Evolutionary conservation across 202 grass and related monocot genomes (phyloP).

Genomic region (Schoenoplectus tabernaemontani): DNA sequence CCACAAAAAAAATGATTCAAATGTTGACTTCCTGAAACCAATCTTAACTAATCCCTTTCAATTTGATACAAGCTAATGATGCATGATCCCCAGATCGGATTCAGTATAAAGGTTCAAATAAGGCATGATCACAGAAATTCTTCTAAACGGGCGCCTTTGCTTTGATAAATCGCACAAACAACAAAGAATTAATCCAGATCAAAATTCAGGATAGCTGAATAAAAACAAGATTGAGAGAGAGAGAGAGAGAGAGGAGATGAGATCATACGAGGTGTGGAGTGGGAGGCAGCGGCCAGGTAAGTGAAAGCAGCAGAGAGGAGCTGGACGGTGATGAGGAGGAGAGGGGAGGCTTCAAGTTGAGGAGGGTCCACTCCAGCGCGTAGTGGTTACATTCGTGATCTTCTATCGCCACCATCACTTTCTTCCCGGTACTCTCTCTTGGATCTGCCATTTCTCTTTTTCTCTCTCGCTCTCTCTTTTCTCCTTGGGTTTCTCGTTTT

Average conservation of each 20-base stretch:
- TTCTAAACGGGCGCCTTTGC: background rate
- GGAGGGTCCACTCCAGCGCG: constrained; percentile 49
- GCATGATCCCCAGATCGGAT: background rate
- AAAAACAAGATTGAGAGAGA: background rate
- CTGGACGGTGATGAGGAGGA: constrained; percentile 54
- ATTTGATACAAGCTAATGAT: background rate
- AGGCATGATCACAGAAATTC: background rate
- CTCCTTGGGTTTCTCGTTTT: background rate
- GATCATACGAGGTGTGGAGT: constrained; percentile 29
- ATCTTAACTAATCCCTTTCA: background rate
- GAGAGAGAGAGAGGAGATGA: background rate
- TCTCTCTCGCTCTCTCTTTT: background rate
- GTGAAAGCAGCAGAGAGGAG: constrained; percentile 23
- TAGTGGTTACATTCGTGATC: constrained; percentile 56
- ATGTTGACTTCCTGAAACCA: background rate
- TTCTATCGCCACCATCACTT: constrained; percentile 59
- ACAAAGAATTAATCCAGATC: background rate
- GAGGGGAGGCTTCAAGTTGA: constrained; percentile 35
- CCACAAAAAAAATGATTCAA: background rate
- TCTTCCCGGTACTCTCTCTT: constrained; percentile 17
- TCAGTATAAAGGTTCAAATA: background rate
- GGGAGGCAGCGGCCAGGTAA: constrained; percentile 32
- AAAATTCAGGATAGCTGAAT: background rate
- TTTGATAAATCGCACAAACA: background rate
- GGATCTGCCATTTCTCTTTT: background rate